Conservation (phyloP, 208 protist species). For the Leishmania mexicana region DNA sequence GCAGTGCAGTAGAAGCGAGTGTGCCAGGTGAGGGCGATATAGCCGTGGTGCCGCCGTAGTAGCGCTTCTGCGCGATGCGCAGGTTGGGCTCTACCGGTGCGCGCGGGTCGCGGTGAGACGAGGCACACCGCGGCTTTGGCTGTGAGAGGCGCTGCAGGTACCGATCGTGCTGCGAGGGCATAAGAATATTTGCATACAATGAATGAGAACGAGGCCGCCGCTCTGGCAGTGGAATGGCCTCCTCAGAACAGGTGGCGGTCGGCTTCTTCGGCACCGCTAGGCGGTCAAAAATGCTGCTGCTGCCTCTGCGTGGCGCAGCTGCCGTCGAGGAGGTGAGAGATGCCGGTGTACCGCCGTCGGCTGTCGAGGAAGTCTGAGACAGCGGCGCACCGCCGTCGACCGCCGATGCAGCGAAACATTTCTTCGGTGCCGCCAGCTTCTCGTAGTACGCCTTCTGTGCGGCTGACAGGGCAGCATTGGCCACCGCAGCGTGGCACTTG, state of each 20-base stretch:
- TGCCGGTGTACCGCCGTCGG: not conserved
- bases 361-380: not conserved
- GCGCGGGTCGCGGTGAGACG: slow-evolving; percentile 6
- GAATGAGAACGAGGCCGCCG: not conserved
- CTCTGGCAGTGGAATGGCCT: not conserved
- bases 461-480: not conserved
- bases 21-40: slow-evolving; percentile 7
- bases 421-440: slow-evolving; percentile 27
- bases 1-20: not conserved
- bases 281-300: slow-evolving; percentile 20
- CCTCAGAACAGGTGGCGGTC: not conserved
- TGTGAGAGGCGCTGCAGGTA: slow-evolving; percentile 38
- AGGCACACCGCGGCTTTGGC: slow-evolving; percentile 11
- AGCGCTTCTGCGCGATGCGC: slow-evolving; percentile 9
- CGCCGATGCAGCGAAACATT: not conserved
- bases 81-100: slow-evolving; percentile 4
- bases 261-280: slow-evolving; percentile 15
- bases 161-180: slow-evolving; percentile 1
- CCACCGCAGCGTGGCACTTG: not conserved
- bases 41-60: slow-evolving; percentile 27
- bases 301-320: not conserved
- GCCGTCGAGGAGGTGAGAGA: not conserved
- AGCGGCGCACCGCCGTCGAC: not conserved
- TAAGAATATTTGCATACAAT: not conserved
- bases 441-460: slow-evolving; percentile 21